These are phyloP conservation scores for Penicillium paneum DNA, from an alignment of 2,329 filamentous ascomycete genomes.

Conservation along the genomic window DNA sequence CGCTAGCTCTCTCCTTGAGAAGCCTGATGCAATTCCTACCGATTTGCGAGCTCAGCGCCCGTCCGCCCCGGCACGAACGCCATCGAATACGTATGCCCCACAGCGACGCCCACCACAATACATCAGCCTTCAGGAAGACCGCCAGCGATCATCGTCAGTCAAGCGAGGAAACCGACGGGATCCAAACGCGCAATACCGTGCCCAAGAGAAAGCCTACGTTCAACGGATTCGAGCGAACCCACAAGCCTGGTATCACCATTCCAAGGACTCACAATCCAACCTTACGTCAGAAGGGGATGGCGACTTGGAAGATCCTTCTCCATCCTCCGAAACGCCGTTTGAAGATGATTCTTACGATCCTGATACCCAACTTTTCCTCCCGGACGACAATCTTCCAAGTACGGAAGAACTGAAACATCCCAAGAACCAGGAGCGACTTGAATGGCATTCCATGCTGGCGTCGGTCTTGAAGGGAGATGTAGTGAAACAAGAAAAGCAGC, in stretches of 20 bases:
- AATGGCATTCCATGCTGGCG: conserved; percentile 98
- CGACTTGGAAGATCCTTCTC: conserved; percentile 86
- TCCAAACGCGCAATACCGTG: conserved; percentile 70
- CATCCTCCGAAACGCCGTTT: conserved; percentile 75
- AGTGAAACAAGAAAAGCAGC: conserved; percentile 95
- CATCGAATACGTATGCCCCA: conserved; percentile 74
- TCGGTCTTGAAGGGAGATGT: conserved; percentile 95
- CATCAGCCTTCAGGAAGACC: conserved; percentile 46
- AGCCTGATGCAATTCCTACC: conserved; percentile 30
- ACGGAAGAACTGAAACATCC: conserved; percentile 87
- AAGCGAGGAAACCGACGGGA: conserved; percentile 57
- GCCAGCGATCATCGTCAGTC: conserved; percentile 56
- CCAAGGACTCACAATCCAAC: conserved; percentile 62
- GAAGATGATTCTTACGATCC: conserved; percentile 84
- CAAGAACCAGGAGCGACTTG: conserved; percentile 80
- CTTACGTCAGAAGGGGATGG: conserved; percentile 70
- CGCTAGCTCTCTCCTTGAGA: conserved; percentile 43
- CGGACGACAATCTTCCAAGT: conserved; percentile 82
- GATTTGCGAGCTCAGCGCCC: conserved; percentile 61
- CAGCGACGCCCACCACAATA: conserved; percentile 54
- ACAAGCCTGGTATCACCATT: conserved; percentile 65
- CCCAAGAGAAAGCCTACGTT: conserved; percentile 92
- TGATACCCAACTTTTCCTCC: conserved; percentile 88
- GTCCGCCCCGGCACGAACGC: conserved; percentile 66
- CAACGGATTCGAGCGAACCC: conserved; percentile 83